Evolutionary conservation across 768 basidiomycete genomes (phyloP), one percentile per base, ranked within the genome.

Genomic region (Amanita rubescens): DNA sequence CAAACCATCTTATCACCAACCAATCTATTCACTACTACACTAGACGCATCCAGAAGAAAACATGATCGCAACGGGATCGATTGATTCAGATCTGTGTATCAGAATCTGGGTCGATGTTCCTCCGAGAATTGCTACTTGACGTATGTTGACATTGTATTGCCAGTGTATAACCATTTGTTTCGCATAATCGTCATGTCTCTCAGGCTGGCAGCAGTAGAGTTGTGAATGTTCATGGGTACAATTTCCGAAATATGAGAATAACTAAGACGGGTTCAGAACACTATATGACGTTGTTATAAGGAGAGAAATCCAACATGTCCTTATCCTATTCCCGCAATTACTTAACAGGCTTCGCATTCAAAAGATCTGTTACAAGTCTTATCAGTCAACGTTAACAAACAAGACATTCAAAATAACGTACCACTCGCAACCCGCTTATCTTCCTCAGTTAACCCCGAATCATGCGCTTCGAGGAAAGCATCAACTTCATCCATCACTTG

Each of bases 391-490:
- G 12, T 4, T 25, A 24, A 25, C 38, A 24, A 4, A 54, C 54
- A 10, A 46, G 49, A 24, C 33, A 45, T 30, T 30, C 27, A 7
- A 48, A 33, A 5, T n/a, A n/a, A 64, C 77, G 57, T 58, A 87
- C 88, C 89, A 69, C 85, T 84, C 6, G 86, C 87, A 19, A 87
- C 77, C 58, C 81, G 79, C 65, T 85, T 82, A 62, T 93, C 87
- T 3, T 82, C 88, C 55, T 88, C 86, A 3, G 85, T 82, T 50
- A 92, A 71, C 15, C 90, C 89, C 6, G 87, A 83, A 69, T 92
- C 94, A 65, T 97, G 90, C 2, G 90, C 94, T 62, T 96, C 93
- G 41, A 97, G 73, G 78, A 95, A 95, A 0, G 92, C 93, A 63
- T 95, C 93, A 51, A 87, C 90, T 76, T 95, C 94, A 62, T 94